phyloP scores from a whole-genome alignment of 441 rosid species.

The Pelargonium cotyledonis region DNA sequence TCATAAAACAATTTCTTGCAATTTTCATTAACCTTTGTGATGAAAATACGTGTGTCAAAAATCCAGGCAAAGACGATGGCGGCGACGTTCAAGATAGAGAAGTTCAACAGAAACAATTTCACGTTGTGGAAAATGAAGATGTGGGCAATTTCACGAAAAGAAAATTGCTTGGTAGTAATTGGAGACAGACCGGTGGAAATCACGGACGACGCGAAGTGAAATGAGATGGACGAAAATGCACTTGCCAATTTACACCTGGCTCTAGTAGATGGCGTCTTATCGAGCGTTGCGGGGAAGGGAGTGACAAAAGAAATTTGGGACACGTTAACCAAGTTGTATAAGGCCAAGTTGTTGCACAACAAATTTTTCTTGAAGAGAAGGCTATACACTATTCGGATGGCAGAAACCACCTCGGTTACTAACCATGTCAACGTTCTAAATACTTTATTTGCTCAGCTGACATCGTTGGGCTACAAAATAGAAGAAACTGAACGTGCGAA shows the following conservation, averaged over 20 bases:
- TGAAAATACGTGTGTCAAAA: neutral
- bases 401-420: neutral
- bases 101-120: slow-evolving; percentile 5
- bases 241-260: neutral
- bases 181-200: neutral
- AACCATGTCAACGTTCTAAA: neutral
- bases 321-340: slow-evolving; percentile 4
- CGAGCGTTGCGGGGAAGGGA: neutral
- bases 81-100: neutral
- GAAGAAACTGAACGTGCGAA: neutral
- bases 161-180: neutral
- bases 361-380: slow-evolving; percentile 1
- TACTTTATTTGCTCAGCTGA: slow-evolving; percentile 7
- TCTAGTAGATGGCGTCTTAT: neutral
- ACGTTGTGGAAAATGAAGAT: slow-evolving; percentile 1
- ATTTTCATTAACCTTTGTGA: neutral
- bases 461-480: neutral
- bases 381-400: slow-evolving; percentile 4
- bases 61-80: neutral
- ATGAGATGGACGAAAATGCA: neutral
- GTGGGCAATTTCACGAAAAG: neutral
- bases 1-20: too few species aligned
- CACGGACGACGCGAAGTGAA: neutral
- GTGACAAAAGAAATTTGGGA: too few species aligned
- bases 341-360: slow-evolving; percentile 10